These are phyloP conservation scores for Cocos nucifera DNA, from an alignment of 176 grass and related monocot genomes.

Conservation along the genomic window DNA sequence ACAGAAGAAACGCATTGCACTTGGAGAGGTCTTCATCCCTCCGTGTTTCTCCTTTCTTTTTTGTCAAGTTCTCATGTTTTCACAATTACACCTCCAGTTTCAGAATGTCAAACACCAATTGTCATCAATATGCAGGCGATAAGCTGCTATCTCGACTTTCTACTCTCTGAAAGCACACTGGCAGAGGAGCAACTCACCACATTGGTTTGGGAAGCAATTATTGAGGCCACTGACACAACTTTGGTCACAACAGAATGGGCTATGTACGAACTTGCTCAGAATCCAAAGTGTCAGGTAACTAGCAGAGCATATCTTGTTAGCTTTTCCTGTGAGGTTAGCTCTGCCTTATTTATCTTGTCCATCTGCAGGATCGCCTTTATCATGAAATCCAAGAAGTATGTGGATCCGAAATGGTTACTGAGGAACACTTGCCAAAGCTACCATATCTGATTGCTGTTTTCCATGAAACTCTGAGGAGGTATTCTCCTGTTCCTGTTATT, in stretches of 20 bases:
- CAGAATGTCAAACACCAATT: neutral
- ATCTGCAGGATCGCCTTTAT: slow-evolving; percentile 45
- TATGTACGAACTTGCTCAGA: slow-evolving; percentile 71
- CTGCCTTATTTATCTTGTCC: neutral
- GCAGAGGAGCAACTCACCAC: slow-evolving; percentile 46
- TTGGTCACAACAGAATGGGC: slow-evolving; percentile 71
- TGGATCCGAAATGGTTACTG: slow-evolving; percentile 26
- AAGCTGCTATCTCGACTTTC: slow-evolving; percentile 55
- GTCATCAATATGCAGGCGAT: slow-evolving; percentile 28
- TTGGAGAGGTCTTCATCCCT: slow-evolving; percentile 41
- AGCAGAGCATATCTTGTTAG: neutral
- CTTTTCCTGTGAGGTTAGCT: neutral
- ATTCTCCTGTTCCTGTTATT: slow-evolving; percentile 57
- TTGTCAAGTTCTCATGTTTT: neutral
- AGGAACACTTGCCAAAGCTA: slow-evolving; percentile 55
- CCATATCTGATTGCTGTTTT: slow-evolving; percentile 58
- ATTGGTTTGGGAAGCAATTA: slow-evolving; percentile 63
- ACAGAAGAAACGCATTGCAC: slow-evolving; percentile 46
- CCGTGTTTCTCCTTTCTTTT: neutral
- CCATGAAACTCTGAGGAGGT: slow-evolving; percentile 57
- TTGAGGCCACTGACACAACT: slow-evolving; percentile 74
- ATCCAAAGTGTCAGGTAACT: slow-evolving; percentile 51
- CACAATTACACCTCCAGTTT: neutral
- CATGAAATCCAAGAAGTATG: slow-evolving; percentile 55
- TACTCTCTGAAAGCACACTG: slow-evolving; percentile 47